Evolutionary conservation across 352 stramenopile genomes (phyloP).

Genomic region (Elongisporangium undulatum): DNA sequence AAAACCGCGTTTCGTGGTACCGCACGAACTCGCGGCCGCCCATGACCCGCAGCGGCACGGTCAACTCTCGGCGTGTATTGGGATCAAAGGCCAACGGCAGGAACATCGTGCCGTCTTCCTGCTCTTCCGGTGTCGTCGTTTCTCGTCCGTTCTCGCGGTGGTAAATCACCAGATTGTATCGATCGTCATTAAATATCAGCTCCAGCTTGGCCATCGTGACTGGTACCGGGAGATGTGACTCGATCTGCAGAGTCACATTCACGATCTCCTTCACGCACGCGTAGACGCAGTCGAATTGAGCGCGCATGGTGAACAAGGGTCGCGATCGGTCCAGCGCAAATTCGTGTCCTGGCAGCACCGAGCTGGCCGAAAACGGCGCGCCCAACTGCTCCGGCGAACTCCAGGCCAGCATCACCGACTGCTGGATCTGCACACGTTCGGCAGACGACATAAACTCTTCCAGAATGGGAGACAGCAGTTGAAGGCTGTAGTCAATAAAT

Average conservation of each 20-base stretch:
- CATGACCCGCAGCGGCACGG: conserved; percentile 46
- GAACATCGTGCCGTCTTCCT: conserved; percentile 31
- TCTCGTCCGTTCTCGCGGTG: conserved; percentile 17
- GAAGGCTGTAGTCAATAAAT: conserved; percentile 75
- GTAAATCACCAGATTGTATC: conserved; percentile 61
- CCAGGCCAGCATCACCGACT: conserved; percentile 64
- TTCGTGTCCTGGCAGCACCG: conserved; percentile 34
- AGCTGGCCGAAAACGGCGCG: conserved; percentile 30
- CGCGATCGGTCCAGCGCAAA: conserved; percentile 48
- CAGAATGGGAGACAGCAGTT: conserved; percentile 68
- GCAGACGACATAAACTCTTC: conserved; percentile 58
- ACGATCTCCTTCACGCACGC: conserved; percentile 69
- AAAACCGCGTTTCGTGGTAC: conserved; percentile 65
- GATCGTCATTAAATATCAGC: conserved; percentile 69
- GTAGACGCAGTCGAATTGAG: conserved; percentile 59
- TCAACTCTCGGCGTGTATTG: conserved; percentile 27
- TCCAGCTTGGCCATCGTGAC: conserved; percentile 63
- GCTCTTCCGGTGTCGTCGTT: conserved; percentile 7
- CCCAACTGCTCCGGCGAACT: conserved; percentile 34
- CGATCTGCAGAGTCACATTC: conserved; percentile 37
- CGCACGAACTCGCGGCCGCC: conserved; percentile 47
- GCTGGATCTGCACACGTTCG: conserved; percentile 55
- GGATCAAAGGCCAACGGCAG: conserved; percentile 46
- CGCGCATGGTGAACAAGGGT: conserved; percentile 38
- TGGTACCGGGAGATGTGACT: conserved; percentile 48